phyloP scores from a whole-genome alignment of 345 rosid species.

The Hypericum androsaemum region DNA sequence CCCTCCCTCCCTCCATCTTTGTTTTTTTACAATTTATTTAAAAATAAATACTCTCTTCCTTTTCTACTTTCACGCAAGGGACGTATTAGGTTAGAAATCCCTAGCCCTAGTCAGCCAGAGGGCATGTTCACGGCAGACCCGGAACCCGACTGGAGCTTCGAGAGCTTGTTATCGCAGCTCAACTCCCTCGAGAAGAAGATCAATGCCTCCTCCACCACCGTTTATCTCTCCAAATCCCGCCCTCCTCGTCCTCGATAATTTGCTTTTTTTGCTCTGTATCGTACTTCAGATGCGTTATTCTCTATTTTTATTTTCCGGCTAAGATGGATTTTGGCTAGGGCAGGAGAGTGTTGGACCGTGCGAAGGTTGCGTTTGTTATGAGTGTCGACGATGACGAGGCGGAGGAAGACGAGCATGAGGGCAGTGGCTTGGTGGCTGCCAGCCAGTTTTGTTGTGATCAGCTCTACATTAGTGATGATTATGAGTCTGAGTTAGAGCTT shows the following conservation, averaged over 20 bases:
- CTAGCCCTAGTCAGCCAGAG: no score
- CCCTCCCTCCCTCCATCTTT: no score
- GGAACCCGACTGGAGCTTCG: slow-evolving; percentile 66
- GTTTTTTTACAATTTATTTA: no score
- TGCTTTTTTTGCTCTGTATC: background rate
- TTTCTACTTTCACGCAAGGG: no score
- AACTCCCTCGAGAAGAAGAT: slow-evolving; percentile 56
- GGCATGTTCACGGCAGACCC: slow-evolving; percentile 34
- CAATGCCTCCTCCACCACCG: slow-evolving; percentile 29
- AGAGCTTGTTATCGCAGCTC: slow-evolving; percentile 46
- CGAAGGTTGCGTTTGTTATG: slow-evolving; percentile 42
- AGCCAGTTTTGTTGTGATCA: slow-evolving; percentile 40
- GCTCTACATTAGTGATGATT: slow-evolving; percentile 47
- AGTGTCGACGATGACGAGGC: slow-evolving; percentile 47
- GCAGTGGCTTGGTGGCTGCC: slow-evolving; percentile 19
- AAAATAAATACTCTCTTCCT: no score
- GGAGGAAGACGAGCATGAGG: slow-evolving; percentile 35
- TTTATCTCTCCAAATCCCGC: slow-evolving; percentile 34
- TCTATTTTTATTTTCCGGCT: no score
- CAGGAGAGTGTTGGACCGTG: no score
- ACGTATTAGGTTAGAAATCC: no score
- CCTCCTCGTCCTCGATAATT: slow-evolving; percentile 26
- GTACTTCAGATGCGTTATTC: no score
- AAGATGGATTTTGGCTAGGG: no score
- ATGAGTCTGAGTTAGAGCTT: slow-evolving; percentile 37